Evolutionary conservation across 768 basidiomycete species (phyloP), one percentile per base, ranked within the genome.

Genomic region (Kondoa subrosea): DNA sequence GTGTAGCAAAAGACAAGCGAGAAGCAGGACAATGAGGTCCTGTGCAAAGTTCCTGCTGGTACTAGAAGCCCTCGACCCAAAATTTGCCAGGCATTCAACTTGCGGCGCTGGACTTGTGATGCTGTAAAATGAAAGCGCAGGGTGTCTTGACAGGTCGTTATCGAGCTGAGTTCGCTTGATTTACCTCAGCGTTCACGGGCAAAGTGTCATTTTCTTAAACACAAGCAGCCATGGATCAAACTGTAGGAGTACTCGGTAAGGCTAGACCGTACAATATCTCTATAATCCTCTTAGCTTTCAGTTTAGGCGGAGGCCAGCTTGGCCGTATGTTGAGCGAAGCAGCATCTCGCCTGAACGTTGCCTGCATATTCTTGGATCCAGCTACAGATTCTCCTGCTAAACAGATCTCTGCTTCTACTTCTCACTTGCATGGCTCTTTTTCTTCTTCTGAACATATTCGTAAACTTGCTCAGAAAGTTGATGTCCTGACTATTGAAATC

Each of bases 251-350:
- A 16, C 31, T 40, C 8, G 64, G 56, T 65, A 16, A 16, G 64
- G n/a, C n/a, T 26, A 25, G 21, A 31, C 4, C n/a, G 8, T 8
- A 31, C 64, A 65, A 12, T 40, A 14, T 16, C 25, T 3, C 34
- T 25, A 17, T 15, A 50, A 26, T 32, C 29, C 3, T 50, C 27
- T 4, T 4, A 57, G 26, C 27, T 21, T 50, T 25, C 17, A 66
- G 34, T 50, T 57, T 57, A 92, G 93, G 93, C 70, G 95, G 95
- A 40, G 92, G 93, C 70, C 93, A 97, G 78, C 84, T 99, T 29
- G 93, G 93, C 29, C 89, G 93, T 27, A 99, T 99, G 95, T 83
- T 99, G 16, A 88, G 87, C 2, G 85, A 86, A 33, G 85, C 92
- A 0, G 92, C 93, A 1, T 86, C 91, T 1, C 81, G 90, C 33